phyloP scores from a whole-genome alignment of 257 asterid genomes.

The Scutellaria galericulata region DNA sequence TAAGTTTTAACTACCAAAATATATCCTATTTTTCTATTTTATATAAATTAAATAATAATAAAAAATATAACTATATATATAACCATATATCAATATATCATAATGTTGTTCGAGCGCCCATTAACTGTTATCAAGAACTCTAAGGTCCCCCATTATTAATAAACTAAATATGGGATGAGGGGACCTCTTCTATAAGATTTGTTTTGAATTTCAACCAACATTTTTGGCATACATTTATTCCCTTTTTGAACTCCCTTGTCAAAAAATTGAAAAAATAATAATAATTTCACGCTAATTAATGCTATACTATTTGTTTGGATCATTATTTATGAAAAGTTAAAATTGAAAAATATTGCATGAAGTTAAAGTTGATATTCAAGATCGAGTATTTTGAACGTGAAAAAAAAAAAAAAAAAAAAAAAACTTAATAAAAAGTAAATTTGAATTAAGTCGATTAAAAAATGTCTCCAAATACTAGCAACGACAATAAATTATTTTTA shows the following conservation, averaged over 20 bases:
- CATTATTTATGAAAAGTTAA: not conserved
- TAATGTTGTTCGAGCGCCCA: not conserved
- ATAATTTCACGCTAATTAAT: no score
- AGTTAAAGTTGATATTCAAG: not conserved
- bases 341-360: not conserved
- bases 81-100: not conserved
- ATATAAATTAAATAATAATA: not conserved
- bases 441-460: no score
- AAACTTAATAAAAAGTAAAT: no score
- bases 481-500: no score
- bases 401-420: no score
- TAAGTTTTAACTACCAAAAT: no score
- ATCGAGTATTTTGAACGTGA: not conserved
- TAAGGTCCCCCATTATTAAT: slow-evolving; percentile 11
- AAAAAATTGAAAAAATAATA: not conserved
- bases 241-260: not conserved
- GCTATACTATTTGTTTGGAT: not conserved
- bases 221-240: slow-evolving; percentile 25
- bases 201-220: slow-evolving; percentile 29
- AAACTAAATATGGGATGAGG: slow-evolving; percentile 24
- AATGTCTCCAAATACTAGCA: no score
- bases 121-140: not conserved
- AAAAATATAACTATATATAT: not conserved
- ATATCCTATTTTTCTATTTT: not conserved
- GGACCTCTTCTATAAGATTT: slow-evolving; percentile 26